Base-by-base conservation (phyloP, 495 filamentous ascomycete species). In the Pyrenula massariospora region DNA sequence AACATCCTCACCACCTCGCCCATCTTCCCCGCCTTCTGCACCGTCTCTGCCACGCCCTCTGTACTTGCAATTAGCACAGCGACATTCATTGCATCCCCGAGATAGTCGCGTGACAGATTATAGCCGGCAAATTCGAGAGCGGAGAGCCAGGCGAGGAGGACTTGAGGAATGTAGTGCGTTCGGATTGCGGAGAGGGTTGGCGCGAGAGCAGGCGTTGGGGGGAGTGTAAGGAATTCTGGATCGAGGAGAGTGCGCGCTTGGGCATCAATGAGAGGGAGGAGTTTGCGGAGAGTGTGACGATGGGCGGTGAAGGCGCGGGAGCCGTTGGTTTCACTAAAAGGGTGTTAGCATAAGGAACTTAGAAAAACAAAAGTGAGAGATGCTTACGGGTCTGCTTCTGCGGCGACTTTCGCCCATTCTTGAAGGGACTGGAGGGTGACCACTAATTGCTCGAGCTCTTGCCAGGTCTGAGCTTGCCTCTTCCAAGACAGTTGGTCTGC, bases 61-160 rank as follows among this genome's bases (percentile, higher is more conserved):
- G 66, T 72, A 54, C 82, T 80, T 50, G 84, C 79, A 12, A 94
- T 77, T 21, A 81, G 65, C 3, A 82, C 79, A 0, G 86, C 81
- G 15, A 95, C 69, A 51, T 90, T 84, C 86, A 95, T 88, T 69
- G 84, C 84, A 61, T 88, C 83, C 25, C 87, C 72, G 24, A 91
- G 70, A 54, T 76, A 73, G 53, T 85, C 86, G 22, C 83, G 81
- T 48, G 72, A 81, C 5, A 89, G 69, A 47, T 76, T 71, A 23
- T 77, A 77, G 2, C 85, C 86, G 12, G 81, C 81, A 64, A 82
- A 84, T 63, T 91, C 83, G 51, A 94, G 68, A 20, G 84, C 80
- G 61, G 75, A 84, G 67, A 85, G 80, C 66, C 90, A 95, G n/a
- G 85, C 85, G 47, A 95, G 76, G 55, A 95, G 68, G 10, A 86